phyloP scores from a whole-genome alignment of 169 alveolate genomes.

The Perkinsus olseni region DNA sequence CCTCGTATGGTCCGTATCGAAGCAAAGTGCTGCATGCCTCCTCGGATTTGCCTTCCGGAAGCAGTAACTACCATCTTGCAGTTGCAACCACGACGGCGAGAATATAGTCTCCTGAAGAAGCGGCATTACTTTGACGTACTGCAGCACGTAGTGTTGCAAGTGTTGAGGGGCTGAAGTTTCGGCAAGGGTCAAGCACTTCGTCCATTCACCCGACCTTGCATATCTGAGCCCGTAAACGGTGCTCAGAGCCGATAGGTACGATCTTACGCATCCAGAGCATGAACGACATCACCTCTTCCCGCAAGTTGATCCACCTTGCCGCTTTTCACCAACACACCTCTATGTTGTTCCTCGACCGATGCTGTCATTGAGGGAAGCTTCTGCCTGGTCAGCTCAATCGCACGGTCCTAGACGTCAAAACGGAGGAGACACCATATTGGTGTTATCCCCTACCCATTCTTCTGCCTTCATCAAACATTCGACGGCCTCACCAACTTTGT shows the following conservation, averaged over 20 bases:
- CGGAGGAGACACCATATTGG: slow-evolving; percentile 32
- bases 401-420: neutral
- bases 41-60: neutral
- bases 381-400: slow-evolving; percentile 49
- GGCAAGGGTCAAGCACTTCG: slow-evolving; percentile 28
- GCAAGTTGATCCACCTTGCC: neutral
- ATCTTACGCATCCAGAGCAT: slow-evolving; percentile 36
- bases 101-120: too few species aligned
- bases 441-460: slow-evolving; percentile 59
- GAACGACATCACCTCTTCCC: slow-evolving; percentile 39
- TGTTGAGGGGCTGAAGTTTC: slow-evolving; percentile 23
- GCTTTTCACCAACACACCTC: slow-evolving; percentile 41
- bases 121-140: neutral
- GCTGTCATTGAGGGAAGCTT: slow-evolving; percentile 21
- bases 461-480: slow-evolving; percentile 47
- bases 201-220: slow-evolving; percentile 31
- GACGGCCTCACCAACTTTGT: slow-evolving; percentile 72
- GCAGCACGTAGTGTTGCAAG: slow-evolving; percentile 16
- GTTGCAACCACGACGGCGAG: neutral
- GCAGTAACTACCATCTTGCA: neutral
- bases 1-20: neutral
- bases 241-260: slow-evolving; percentile 30
- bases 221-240: slow-evolving; percentile 21
- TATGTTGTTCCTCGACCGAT: slow-evolving; percentile 31
- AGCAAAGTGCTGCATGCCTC: neutral